Conservation (phyloP, 2,329 filamentous ascomycete genomes). For the Colletotrichum spinosum region DNA sequence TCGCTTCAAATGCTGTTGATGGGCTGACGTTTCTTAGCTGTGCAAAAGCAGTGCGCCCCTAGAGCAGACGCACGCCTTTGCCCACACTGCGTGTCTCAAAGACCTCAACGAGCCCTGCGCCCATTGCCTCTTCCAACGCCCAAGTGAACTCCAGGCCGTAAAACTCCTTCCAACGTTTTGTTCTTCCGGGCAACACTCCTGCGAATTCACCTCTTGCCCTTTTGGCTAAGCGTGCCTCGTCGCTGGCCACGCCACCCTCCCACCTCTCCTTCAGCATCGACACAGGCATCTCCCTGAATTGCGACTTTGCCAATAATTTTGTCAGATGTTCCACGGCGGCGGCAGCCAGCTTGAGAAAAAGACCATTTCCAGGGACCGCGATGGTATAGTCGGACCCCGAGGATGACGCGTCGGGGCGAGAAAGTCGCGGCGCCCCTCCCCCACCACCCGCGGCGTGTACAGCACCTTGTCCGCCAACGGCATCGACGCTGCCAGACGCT, state of each 20-base stretch:
- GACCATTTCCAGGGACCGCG: slow-evolving; percentile 74
- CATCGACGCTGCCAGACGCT: slow-evolving; percentile 75
- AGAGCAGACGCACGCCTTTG: slow-evolving; percentile 66
- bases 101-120: slow-evolving; percentile 76
- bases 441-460: slow-evolving; percentile 73
- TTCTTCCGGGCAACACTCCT: slow-evolving; percentile 70
- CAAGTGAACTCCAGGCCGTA: slow-evolving; percentile 78
- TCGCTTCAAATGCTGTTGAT: slow-evolving; percentile 12
- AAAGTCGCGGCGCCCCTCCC: slow-evolving; percentile 50
- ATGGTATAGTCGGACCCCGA: slow-evolving; percentile 61
- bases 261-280: slow-evolving; percentile 74
- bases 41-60: slow-evolving; percentile 19
- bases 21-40: no score
- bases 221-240: slow-evolving; percentile 60
- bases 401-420: slow-evolving; percentile 39
- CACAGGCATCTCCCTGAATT: slow-evolving; percentile 73
- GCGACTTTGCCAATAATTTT: slow-evolving; percentile 67
- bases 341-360: slow-evolving; percentile 74
- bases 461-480: slow-evolving; percentile 76
- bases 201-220: slow-evolving; percentile 65
- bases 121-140: slow-evolving; percentile 77
- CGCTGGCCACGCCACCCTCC: slow-evolving; percentile 71
- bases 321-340: slow-evolving; percentile 72
- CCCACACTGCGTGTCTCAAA: slow-evolving; percentile 84
- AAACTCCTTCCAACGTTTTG: slow-evolving; percentile 78